Percentiles rank a stretch among this genome's conserved stretches.
These are phyloP conservation scores for Uronychia setigera DNA, from an alignment of 73 alveolate genomes.

Conservation along the genomic window DNA sequence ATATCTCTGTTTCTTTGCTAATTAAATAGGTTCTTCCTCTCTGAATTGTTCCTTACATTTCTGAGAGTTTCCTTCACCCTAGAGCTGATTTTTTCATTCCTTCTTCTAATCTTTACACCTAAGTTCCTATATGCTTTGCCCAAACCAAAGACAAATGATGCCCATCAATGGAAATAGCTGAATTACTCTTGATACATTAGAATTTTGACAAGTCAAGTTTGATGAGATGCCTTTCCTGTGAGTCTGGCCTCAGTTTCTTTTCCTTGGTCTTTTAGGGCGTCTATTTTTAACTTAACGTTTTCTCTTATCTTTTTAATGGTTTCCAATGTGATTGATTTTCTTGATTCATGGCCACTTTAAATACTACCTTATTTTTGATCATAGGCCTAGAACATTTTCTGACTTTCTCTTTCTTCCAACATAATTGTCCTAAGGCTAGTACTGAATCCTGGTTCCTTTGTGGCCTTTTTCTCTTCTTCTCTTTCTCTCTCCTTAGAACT, in stretches of 20 bases:
- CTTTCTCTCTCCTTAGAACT: too few species aligned
- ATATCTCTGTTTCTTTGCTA: neutral
- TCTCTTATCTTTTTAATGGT: neutral
- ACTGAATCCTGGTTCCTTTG: too few species aligned
- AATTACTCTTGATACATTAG: neutral
- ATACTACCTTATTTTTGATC: neutral
- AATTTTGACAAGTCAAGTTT: neutral
- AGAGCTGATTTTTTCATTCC: neutral
- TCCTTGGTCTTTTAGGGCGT: neutral
- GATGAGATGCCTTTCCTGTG: neutral
- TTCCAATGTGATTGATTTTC: neutral
- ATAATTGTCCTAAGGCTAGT: neutral
- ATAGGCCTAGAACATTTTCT: too few species aligned
- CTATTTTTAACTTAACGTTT: neutral
- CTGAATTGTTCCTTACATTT: neutral
- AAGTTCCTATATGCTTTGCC: neutral
- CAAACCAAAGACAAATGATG: neutral
- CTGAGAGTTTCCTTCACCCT: neutral
- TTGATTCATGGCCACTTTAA: too few species aligned
- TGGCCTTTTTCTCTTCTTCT: too few species aligned
- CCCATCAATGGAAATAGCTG: neutral
- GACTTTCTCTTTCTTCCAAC: neutral
- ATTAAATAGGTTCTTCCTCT: neutral
- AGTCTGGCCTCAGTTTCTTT: neutral
- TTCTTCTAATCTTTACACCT: neutral